phyloP scores from a whole-genome alignment of 768 basidiomycete genomes.

The Agrocybe praecox region DNA sequence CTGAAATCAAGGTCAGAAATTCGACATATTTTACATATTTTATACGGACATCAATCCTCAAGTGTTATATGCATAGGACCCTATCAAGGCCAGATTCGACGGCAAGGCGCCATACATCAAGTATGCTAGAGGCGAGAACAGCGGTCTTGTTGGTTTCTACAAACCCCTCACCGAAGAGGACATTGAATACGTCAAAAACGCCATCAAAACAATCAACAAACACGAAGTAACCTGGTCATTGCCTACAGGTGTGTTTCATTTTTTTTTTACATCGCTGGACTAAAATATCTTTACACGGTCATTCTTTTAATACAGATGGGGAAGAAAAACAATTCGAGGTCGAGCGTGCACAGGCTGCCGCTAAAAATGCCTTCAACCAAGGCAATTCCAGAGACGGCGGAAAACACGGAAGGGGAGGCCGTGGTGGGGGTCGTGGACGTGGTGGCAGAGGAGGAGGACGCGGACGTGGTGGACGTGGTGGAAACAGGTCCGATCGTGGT shows the following conservation, averaged over 20 bases:
- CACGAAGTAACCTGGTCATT: constrained; percentile 66
- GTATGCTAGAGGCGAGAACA: constrained; percentile 45
- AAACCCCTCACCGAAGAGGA: constrained; percentile 74
- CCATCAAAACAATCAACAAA: constrained; percentile 64
- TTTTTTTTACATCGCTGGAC: neutral
- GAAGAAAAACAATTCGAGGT: constrained; percentile 74
- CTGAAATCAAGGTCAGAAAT: constrained; percentile 48
- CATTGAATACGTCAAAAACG: constrained; percentile 66
- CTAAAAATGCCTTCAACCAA: constrained; percentile 48
- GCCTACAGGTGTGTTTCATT: constrained; percentile 49
- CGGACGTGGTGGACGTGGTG: constrained; percentile 38
- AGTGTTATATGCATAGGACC: constrained; percentile 31
- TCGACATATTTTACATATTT: neutral
- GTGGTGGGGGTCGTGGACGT: constrained; percentile 47
- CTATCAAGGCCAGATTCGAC: constrained; percentile 52
- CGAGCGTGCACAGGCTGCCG: constrained; percentile 72
- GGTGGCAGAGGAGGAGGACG: constrained; percentile 45
- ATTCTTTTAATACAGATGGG: constrained; percentile 50
- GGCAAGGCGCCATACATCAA: constrained; percentile 55
- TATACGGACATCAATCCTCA: neutral
- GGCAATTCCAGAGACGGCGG: constrained; percentile 26
- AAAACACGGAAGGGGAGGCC: constrained; percentile 31
- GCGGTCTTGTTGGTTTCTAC: constrained; percentile 62
- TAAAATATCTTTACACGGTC: neutral
- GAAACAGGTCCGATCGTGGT: constrained; percentile 39